phyloP scores from a whole-genome alignment of 140 eudicot species.

The Cichorium intybus region DNA sequence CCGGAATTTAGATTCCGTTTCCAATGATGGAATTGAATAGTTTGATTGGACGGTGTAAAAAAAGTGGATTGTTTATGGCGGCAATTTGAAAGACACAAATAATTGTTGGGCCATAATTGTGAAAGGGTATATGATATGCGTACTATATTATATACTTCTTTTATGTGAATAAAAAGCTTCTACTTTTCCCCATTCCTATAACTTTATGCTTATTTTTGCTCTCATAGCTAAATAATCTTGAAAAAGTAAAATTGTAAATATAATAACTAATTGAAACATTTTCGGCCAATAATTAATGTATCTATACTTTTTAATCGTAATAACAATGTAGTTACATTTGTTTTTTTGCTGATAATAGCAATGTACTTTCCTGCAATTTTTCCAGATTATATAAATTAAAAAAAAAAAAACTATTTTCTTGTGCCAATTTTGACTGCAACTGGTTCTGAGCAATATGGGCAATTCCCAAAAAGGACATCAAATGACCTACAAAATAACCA shows the following conservation, averaged over 20 bases:
- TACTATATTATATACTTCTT: conserved; percentile 23
- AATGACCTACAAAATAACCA: conserved; percentile 58
- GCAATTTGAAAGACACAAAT: conserved; percentile 24
- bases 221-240: conserved; percentile 8
- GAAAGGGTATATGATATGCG: conserved; percentile 29
- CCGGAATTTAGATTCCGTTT: conserved; percentile 29
- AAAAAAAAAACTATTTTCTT: conserved; percentile 33
- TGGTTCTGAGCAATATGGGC: conserved; percentile 84
- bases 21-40: not conserved
- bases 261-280: not conserved
- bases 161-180: conserved; percentile 28
- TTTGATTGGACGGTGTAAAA: not conserved
- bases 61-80: conserved; percentile 13
- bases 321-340: too few species aligned
- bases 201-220: conserved; percentile 28
- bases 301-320: too few species aligned
- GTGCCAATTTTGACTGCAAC: conserved; percentile 67
- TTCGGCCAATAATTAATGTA: not conserved
- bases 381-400: not conserved
- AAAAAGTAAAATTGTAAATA: not conserved
- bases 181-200: conserved; percentile 38
- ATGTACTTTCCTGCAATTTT: not conserved
- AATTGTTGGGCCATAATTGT: conserved; percentile 31
- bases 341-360: not conserved
- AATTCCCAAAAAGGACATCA: conserved; percentile 78